Evolutionary conservation across 2,329 filamentous ascomycete species (phyloP), one percentile per base, ranked within the genome.

Genomic region (Salinomyces thailandicus): DNA sequence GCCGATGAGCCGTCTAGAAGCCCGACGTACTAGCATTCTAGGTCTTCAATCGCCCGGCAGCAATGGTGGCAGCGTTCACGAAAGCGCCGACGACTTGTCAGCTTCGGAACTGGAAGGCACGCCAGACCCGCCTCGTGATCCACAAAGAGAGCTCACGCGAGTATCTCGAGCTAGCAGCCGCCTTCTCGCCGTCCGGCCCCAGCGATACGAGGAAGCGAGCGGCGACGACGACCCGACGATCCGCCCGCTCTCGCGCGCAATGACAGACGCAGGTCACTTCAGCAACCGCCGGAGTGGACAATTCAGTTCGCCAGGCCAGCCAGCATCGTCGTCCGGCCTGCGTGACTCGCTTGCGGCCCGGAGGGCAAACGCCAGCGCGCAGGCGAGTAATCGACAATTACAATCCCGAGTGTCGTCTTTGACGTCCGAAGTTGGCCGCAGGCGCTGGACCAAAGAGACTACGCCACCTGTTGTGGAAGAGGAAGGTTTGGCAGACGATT

Each of bases 201-300:
- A 45, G 9, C 42, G 40, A 18, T 46, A 46, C 17, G 52, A 55
- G 14, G 45, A 43, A 5, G 50, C 52, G 17, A 60, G 59, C 11
- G 46, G 49, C 11, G 49, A 53, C 18, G 61, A 64, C n/a, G 59
- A 63, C 9, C 50, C 56, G 2, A 62, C 58, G 1, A 43, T 64
- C 9, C 62, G 67, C 15, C 60, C 64, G 5, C 62, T 61, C n/a
- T 69, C 66, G 12, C 63, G 67, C 20, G 66, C 67, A 5, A 60
- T 64, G 59, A 69, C 66, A 5, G 66, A 69, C 31, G 55, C 62
- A 38, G 55, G 59, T 16, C 9, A 26, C n/a, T 43, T 55, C 17
- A 58, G 61, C 5, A 51, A 49, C 18, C 31, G 17, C 8, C n/a
- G 34, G 11, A 32, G 18, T 9, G 29, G 19, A 33, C 29, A 18